A percentile compares a stretch with the other conserved stretches of the same genome.
Evolutionary conservation across 1,284 basidiomycete species (phyloP).

Genomic region (Cryptococcus hybrid): DNA sequence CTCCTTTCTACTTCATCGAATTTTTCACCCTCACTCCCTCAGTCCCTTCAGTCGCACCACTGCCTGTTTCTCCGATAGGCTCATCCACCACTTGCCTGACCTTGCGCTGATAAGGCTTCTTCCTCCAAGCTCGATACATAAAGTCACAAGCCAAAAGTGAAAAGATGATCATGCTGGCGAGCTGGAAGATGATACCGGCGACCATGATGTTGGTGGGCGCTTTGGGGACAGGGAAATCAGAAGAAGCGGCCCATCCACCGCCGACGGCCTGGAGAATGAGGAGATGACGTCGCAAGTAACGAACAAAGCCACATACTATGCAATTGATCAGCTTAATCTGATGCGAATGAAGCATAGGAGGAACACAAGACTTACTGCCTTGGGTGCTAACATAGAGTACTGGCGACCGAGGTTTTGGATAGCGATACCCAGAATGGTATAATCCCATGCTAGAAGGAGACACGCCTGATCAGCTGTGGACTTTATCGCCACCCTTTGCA

Average conservation of each 20-base stretch:
- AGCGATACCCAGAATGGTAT: conserved; percentile 44
- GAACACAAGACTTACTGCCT: conserved; percentile 6
- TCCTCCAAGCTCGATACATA: conserved; percentile 18
- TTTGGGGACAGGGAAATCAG: conserved; percentile 12
- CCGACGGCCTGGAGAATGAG: conserved; percentile 51
- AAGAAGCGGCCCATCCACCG: conserved; percentile 41
- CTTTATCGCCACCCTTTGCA: neutral
- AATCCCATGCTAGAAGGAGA: conserved; percentile 20
- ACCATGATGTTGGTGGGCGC: conserved; percentile 43
- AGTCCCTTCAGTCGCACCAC: neutral
- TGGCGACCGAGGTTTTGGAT: conserved; percentile 36
- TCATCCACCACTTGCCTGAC: too few relatives aligned
- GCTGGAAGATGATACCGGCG: conserved; percentile 49
- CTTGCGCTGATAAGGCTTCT: conserved; percentile 14
- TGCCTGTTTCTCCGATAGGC: neutral
- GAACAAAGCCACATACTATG: conserved; percentile 44
- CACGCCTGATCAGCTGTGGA: neutral
- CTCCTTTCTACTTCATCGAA: neutral
- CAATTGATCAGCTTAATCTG: neutral
- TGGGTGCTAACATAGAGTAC: conserved; percentile 38
- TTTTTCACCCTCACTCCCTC: neutral
- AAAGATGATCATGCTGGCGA: conserved; percentile 41
- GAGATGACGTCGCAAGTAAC: conserved; percentile 47
- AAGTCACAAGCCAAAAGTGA: conserved; percentile 36
- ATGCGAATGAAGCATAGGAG: neutral